Evolutionary conservation across 805 yeast genomes (phyloP).

Genomic region (Wickerhamomyces sydowiorum): DNA sequence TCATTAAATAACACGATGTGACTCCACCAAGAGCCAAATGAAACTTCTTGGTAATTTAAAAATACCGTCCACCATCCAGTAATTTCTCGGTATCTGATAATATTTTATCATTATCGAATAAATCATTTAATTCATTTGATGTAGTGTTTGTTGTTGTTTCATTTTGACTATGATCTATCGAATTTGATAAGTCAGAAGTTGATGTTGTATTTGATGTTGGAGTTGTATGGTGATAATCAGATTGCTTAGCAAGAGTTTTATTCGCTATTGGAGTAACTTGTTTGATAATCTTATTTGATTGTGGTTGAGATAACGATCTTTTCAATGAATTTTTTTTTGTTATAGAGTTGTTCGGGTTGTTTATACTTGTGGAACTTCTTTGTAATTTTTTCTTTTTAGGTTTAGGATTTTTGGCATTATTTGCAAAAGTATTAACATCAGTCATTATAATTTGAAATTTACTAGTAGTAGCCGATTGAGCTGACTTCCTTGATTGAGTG

Average conservation of each 20-base stretch:
- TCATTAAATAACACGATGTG: no score
- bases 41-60: constrained; percentile 1
- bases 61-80: constrained; percentile 1
- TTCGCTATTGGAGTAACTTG: not conserved
- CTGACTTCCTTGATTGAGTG: constrained; percentile 1
- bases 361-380: constrained; percentile 16
- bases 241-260: not conserved
- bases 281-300: constrained; percentile 4
- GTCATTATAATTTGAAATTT: constrained; percentile 30
- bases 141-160: not conserved
- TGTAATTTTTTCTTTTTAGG: constrained; percentile 15
- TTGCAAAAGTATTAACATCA: constrained; percentile 25
- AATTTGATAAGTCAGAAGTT: no score
- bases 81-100: constrained; percentile 7
- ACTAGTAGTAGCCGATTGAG: constrained; percentile 2
- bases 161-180: not conserved
- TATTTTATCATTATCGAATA: constrained; percentile 5
- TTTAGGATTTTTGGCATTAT: constrained; percentile 4
- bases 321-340: constrained; percentile 16
- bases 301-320: constrained; percentile 21
- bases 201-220: not conserved
- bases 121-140: constrained; percentile 2
- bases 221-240: not conserved
- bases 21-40: not conserved
- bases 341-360: constrained; percentile 5